Base-by-base conservation (phyloP, 1,284 basidiomycete genomes). In the Agroathelia rolfsii region DNA sequence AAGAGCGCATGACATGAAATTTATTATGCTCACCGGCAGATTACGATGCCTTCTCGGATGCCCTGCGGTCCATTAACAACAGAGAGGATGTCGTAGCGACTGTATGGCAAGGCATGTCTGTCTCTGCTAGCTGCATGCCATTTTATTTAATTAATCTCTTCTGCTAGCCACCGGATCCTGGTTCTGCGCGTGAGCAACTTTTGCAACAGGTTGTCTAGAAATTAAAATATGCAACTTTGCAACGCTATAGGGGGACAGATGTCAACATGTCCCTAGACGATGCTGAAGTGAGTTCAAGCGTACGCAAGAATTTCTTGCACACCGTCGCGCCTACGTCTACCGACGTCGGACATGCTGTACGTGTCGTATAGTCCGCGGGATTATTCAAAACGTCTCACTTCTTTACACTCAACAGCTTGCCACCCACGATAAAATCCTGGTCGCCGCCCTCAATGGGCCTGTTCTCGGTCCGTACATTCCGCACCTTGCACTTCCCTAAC, bases 381-480 rank as follows among this genome's bases (percentile, higher is more conserved):
- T 15, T 13, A 6, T 34, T 35, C 24, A 31, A 22, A 3, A 13
- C 15, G 11, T 28, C 31, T 8, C 35, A 82, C 79, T 50, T 82
- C 11, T 76, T 74, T 42, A 65, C 64, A 1, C 78, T 82, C 41
- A 63, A 59, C 42, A 82, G 50, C 58, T 81, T 18, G 51, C 75
- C 8, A 8, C 22, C 22, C 22, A 24, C 22, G 5, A 7, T 32
- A 10, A 13, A 30, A 9, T n/a, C 5, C 46, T 59, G 12, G 67
- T 82, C 16, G 77, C 76, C 17, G 77, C 76, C 14, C 44, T 82
- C 11, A 79, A 82, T 42, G 78, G 78, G 0, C 79, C 79, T 25
- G 78, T 78, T 4, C 71, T 82, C 68, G 79, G 76, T 73, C 49
- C 21, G 51, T 41, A 6, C 6, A 20, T 17, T 13, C 16, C 15